phyloP scores from a whole-genome alignment of 495 filamentous ascomycete species.

The Talaromyces ruber region DNA sequence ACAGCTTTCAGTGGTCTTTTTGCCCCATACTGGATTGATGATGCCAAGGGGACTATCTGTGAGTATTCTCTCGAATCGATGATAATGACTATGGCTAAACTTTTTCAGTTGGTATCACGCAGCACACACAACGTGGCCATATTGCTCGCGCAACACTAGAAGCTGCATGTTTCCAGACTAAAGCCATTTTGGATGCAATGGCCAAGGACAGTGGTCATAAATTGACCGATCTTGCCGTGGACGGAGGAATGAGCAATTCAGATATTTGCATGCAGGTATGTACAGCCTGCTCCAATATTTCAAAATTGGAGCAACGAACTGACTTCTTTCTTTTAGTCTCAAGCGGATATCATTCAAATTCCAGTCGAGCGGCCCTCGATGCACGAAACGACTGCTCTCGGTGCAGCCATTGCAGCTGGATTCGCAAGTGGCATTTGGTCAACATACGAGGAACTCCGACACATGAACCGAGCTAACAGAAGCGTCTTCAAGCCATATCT shows the following conservation, averaged over 20 bases:
- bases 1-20: slow-evolving; percentile 94
- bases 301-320: not conserved
- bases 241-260: slow-evolving; percentile 92
- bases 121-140: slow-evolving; percentile 83
- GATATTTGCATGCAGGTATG: slow-evolving; percentile 81
- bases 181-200: slow-evolving; percentile 92
- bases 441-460: slow-evolving; percentile 66
- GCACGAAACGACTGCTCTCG: slow-evolving; percentile 89
- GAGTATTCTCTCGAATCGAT: slow-evolving; percentile 19
- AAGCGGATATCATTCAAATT: slow-evolving; percentile 36
- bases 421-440: slow-evolving; percentile 80
- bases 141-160: slow-evolving; percentile 94
- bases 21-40: slow-evolving; percentile 96
- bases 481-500: slow-evolving; percentile 65
- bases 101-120: slow-evolving; percentile 72
- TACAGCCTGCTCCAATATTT: slow-evolving; percentile 7
- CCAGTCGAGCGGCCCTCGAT: slow-evolving; percentile 48
- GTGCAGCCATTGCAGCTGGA: slow-evolving; percentile 87
- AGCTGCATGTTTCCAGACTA: slow-evolving; percentile 92
- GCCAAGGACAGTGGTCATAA: slow-evolving; percentile 78
- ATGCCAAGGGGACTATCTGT: slow-evolving; percentile 88
- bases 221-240: slow-evolving; percentile 72
- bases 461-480: slow-evolving; percentile 66
- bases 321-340: slow-evolving; percentile 16
- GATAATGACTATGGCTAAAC: not conserved